Evolutionary conservation across 2,329 filamentous ascomycete species (phyloP).

Genomic region (Apiospora aurea): DNA sequence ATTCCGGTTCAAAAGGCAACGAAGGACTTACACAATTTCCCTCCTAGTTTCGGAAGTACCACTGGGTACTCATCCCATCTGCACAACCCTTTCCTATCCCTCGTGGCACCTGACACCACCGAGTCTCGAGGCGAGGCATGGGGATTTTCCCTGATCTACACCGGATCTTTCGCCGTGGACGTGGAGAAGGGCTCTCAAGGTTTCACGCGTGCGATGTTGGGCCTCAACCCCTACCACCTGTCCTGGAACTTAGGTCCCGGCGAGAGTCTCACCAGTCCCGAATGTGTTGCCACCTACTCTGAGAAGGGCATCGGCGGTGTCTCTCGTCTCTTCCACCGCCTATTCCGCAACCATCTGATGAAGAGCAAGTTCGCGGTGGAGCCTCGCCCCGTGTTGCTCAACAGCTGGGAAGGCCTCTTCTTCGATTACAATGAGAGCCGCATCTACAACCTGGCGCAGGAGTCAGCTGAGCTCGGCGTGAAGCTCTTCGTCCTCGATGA

Average conservation of each 20-base stretch:
- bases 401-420: slow-evolving; percentile 70
- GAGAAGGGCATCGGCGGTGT: slow-evolving; percentile 65
- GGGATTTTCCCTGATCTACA: slow-evolving; percentile 71
- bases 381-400: slow-evolving; percentile 63
- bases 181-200: slow-evolving; percentile 69
- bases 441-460: slow-evolving; percentile 61
- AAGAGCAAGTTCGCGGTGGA: slow-evolving; percentile 60
- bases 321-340: slow-evolving; percentile 66
- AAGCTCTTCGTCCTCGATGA: slow-evolving; percentile 71
- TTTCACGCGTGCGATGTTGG: slow-evolving; percentile 64
- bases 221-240: slow-evolving; percentile 66
- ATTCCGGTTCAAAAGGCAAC: background rate
- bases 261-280: slow-evolving; percentile 65
- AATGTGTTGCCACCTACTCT: slow-evolving; percentile 69
- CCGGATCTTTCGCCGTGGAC: slow-evolving; percentile 67
- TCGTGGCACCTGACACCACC: slow-evolving; percentile 63
- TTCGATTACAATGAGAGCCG: slow-evolving; percentile 65
- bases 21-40: slow-evolving; percentile 36
- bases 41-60: slow-evolving; percentile 62
- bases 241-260: slow-evolving; percentile 64
- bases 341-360: slow-evolving; percentile 68
- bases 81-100: slow-evolving; percentile 69
- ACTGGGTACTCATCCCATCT: slow-evolving; percentile 69
- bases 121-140: slow-evolving; percentile 68
- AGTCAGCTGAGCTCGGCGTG: slow-evolving; percentile 65